Percentiles rank a stretch among this genome's conserved stretches.
These are phyloP conservation scores for Lophium mytilinum DNA, from an alignment of 495 filamentous ascomycete genomes.

Conservation along the genomic window DNA sequence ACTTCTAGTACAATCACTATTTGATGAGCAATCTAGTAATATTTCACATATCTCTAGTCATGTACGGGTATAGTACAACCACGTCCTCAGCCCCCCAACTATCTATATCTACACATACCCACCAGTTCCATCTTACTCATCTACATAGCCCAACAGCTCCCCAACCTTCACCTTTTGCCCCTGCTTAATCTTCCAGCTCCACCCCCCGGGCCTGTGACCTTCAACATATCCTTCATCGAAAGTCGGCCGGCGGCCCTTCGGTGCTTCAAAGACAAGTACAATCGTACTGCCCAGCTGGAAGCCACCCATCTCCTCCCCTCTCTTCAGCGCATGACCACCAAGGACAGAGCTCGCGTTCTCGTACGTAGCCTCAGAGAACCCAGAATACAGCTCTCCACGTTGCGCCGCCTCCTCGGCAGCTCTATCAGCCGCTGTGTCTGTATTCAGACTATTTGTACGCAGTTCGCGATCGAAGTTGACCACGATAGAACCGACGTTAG, in stretches of 20 bases:
- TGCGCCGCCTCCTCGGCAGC: slow-evolving; percentile 69
- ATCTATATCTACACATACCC: background rate
- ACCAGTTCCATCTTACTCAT: background rate
- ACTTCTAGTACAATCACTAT: too few relatives aligned
- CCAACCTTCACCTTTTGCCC: slow-evolving; percentile 87
- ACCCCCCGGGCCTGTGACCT: slow-evolving; percentile 52
- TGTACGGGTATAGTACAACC: background rate
- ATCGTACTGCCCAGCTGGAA: slow-evolving; percentile 95
- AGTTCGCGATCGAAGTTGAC: slow-evolving; percentile 96
- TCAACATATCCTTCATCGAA: slow-evolving; percentile 56
- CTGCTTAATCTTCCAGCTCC: slow-evolving; percentile 73
- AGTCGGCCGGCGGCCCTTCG: slow-evolving; percentile 53
- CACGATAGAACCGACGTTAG: slow-evolving; percentile 96
- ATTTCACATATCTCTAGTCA: too few relatives aligned
- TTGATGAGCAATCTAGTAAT: too few relatives aligned
- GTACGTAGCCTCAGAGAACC: slow-evolving; percentile 88
- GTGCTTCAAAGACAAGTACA: slow-evolving; percentile 94
- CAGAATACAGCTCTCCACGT: slow-evolving; percentile 70
- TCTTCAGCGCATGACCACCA: slow-evolving; percentile 69
- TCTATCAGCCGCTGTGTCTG: slow-evolving; percentile 78
- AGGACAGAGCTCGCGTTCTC: slow-evolving; percentile 66
- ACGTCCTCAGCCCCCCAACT: background rate
- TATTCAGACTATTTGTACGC: slow-evolving; percentile 81
- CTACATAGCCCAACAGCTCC: slow-evolving; percentile 67
- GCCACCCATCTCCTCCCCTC: slow-evolving; percentile 95